Evolutionary conservation across 1,284 basidiomycete genomes (phyloP).

Genomic region (Coriolopsis trogii): DNA sequence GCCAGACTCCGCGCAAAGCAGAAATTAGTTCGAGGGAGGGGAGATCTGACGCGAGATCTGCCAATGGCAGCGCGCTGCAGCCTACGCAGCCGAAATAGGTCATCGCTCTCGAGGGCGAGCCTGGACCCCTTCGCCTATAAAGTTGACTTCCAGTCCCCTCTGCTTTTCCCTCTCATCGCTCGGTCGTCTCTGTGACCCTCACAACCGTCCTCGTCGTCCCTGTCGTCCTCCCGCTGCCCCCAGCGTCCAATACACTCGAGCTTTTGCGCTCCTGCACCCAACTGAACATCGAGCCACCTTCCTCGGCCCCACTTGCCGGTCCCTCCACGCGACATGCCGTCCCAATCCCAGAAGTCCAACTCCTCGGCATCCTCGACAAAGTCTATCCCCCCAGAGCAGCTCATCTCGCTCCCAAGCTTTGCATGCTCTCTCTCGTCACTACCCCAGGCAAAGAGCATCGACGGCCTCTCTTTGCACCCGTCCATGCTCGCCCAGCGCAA

Average conservation of each 20-base stretch:
- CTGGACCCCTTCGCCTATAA: slow-evolving; percentile 33
- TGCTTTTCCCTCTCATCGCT: slow-evolving; percentile 16
- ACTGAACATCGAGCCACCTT: slow-evolving; percentile 5
- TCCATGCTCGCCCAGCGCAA: slow-evolving; percentile 67
- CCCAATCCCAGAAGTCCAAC: slow-evolving; percentile 33
- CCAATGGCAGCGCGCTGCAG: slow-evolving; percentile 21
- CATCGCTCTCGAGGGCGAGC: slow-evolving; percentile 18
- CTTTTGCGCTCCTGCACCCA: background rate
- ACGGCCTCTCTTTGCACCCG: slow-evolving; percentile 62
- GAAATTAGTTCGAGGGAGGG: slow-evolving; percentile 13
- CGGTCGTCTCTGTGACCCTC: slow-evolving; percentile 1
- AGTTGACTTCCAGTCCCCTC: slow-evolving; percentile 21
- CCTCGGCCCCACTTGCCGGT: slow-evolving; percentile 17
- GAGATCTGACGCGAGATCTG: slow-evolving; percentile 9
- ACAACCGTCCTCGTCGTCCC: slow-evolving; percentile 3
- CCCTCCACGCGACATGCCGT: slow-evolving; percentile 24
- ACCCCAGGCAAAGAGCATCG: slow-evolving; percentile 69
- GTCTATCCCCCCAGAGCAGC: slow-evolving; percentile 41
- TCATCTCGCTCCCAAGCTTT: slow-evolving; percentile 71
- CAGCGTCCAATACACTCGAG: slow-evolving; percentile 7
- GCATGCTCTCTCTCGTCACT: slow-evolving; percentile 66
- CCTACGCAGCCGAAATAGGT: slow-evolving; percentile 28
- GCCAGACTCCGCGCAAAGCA: slow-evolving; percentile 13
- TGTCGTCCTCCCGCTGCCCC: slow-evolving; percentile 10
- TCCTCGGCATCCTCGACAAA: slow-evolving; percentile 29